These are phyloP conservation scores for Pichia cephalocereana DNA, from an alignment of 805 yeast genomes.

Conservation along the genomic window DNA sequence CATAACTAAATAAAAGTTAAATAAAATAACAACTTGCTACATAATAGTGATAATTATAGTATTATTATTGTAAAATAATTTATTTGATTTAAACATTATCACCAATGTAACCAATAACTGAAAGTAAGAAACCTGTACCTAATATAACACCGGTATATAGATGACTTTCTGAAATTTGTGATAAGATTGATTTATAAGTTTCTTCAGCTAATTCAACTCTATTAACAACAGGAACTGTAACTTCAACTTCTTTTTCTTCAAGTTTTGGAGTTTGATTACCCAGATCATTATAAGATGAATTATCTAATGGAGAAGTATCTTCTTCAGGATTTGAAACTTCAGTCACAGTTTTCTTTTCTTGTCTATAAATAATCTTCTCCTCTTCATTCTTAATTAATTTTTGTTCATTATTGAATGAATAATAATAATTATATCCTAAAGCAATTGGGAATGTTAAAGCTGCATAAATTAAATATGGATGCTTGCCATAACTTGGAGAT, in stretches of 20 bases:
- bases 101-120: conserved; percentile 50
- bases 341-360: conserved; percentile 17
- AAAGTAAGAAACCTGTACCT: conserved; percentile 37
- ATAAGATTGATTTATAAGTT: conserved; percentile 25
- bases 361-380: conserved; percentile 8
- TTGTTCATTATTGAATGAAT: conserved; percentile 20
- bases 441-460: conserved; percentile 45
- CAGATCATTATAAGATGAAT: conserved; percentile 36
- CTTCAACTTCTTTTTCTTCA: conserved; percentile 27
- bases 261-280: conserved; percentile 21
- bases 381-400: conserved; percentile 15
- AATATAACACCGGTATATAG: conserved; percentile 32
- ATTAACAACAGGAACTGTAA: conserved; percentile 21
- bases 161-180: conserved; percentile 29
- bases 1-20: no score
- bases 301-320: conserved; percentile 34
- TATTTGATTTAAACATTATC: conserved; percentile 23
- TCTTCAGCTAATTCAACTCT: conserved; percentile 31
- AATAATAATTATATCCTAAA: conserved; percentile 21
- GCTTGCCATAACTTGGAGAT: conserved; percentile 49
- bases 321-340: conserved; percentile 17
- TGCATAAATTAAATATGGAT: conserved; percentile 66
- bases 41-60: no score
- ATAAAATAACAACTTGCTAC: no score
- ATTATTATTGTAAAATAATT: no score